phyloP scores from a whole-genome alignment of 352 stramenopile genomes.

The Globisporangium nagaii region DNA sequence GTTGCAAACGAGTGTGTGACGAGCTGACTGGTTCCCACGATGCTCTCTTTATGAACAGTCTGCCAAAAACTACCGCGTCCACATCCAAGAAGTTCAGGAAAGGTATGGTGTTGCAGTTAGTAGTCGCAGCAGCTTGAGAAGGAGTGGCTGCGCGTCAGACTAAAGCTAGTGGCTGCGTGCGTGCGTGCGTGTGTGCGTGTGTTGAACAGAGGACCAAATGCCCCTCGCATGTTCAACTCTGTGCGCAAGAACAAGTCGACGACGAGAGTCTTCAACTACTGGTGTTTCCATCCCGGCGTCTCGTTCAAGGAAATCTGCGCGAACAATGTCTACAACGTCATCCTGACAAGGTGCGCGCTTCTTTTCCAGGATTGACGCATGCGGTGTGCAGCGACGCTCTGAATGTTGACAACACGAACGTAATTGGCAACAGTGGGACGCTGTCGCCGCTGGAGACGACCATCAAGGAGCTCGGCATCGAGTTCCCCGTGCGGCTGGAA shows the following conservation, averaged over 20 bases:
- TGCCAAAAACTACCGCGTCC: slow-evolving; percentile 77
- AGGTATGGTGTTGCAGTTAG: no score
- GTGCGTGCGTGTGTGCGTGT: slow-evolving; percentile 4
- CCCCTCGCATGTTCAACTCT: slow-evolving; percentile 42
- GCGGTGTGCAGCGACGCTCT: no score
- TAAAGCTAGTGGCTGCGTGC: no score
- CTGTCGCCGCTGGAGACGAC: slow-evolving; percentile 96
- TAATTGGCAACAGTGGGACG: slow-evolving; percentile 88
- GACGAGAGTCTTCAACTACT: slow-evolving; percentile 94
- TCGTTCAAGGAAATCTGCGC: slow-evolving; percentile 94
- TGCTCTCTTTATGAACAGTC: slow-evolving; percentile 21
- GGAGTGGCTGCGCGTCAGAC: no score
- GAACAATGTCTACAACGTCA: slow-evolving; percentile 89
- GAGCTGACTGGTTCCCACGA: background rate
- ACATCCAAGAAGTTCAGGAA: slow-evolving; percentile 87
- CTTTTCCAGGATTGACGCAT: background rate
- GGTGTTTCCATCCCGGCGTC: slow-evolving; percentile 97
- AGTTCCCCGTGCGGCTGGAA: slow-evolving; percentile 95
- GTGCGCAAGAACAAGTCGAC: slow-evolving; percentile 45
- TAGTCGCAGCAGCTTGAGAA: no score
- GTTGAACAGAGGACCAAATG: slow-evolving; percentile 24
- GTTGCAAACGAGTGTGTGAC: no score
- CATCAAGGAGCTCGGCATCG: slow-evolving; percentile 94
- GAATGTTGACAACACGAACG: no score
- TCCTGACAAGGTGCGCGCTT: slow-evolving; percentile 68